Evolutionary conservation across 2,329 filamentous ascomycete species (phyloP), one percentile per base, ranked within the genome.

Genomic region (Calonectria multiphialidica): DNA sequence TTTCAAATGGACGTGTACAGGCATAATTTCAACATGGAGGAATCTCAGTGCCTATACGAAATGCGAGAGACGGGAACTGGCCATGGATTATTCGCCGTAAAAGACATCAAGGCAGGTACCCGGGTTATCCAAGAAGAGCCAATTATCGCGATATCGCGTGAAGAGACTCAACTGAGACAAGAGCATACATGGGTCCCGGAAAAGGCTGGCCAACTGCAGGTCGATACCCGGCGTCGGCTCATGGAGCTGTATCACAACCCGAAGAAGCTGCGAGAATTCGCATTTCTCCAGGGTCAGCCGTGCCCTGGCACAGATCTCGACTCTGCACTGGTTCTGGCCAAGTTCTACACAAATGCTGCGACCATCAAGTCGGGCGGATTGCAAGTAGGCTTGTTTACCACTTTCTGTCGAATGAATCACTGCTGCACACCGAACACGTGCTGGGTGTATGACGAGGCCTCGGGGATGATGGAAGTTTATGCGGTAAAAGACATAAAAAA

Each of bases 361-460:
- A 72, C 47, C 25, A 59, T 72, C 35, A 50, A 28, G 21, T 57
- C 66, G 18, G 66, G 57, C n/a, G 42, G 62, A 16, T 15, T 72
- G 33, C 70, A 72, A 49, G 50, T 59, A 25, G 70, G 70, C 33
- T 50, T 72, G 1, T 72, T 66, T 53, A 30, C 66, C 16, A 72
- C 70, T 10, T 72, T 72, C 23, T 72, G 70, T 42, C 70, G 70
- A 37, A 72, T 72, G 66, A 72, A 72, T 12, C 70, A 72, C 59
- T 69, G 49, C 8, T 72, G 70, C 53, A 66, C 59, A 23, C 70
- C 70, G 4, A 72, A 61, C 42, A 72, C 70, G 9, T 61, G 59
- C 42, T 72, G 70, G 70, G 49, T 72, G 25, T 61, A 59, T 42
- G 70, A 72, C 28, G 70, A 72, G 30, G 28, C 37, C 5, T 57